Evolutionary conservation across 2,329 filamentous ascomycete genomes (phyloP).

Genomic region (Corynespora cassiicola): DNA sequence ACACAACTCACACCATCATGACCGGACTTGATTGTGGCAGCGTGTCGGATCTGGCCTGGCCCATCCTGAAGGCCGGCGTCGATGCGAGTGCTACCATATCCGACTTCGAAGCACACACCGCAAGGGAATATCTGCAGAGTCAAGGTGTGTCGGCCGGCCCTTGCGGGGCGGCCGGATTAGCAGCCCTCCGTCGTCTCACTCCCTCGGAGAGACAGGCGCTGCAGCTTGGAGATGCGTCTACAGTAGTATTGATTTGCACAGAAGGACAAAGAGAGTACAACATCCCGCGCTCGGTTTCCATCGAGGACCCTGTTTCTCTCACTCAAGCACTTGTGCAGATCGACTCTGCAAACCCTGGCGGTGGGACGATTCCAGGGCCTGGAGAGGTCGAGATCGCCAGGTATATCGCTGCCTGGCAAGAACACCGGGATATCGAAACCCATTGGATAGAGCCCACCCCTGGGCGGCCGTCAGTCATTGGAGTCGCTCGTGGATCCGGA

Average conservation of each 20-base stretch:
- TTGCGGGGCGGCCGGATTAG: conserved; percentile 67
- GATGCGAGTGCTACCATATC: conserved; percentile 67
- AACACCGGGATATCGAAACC: conserved; percentile 58
- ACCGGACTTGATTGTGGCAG: conserved; percentile 76
- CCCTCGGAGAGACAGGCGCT: conserved; percentile 41
- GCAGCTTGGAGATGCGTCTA: conserved; percentile 54
- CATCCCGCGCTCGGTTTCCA: conserved; percentile 5
- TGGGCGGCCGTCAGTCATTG: conserved; percentile 60
- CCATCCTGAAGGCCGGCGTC: conserved; percentile 62
- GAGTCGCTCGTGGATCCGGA: conserved; percentile 54
- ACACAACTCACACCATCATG: conserved; percentile 73
- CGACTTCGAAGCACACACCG: conserved; percentile 67
- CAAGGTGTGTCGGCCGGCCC: conserved; percentile 62
- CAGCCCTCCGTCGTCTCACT: conserved; percentile 61
- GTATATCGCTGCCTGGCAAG: conserved; percentile 52
- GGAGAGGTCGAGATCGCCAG: conserved; percentile 55
- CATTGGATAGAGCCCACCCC: conserved; percentile 56
- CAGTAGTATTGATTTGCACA: conserved; percentile 71
- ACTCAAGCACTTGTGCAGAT: conserved; percentile 57
- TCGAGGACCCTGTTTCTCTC: conserved; percentile 51
- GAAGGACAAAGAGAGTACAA: conserved; percentile 57
- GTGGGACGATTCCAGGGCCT: conserved; percentile 50
- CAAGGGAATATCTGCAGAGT: conserved; percentile 60
- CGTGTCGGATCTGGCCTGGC: conserved; percentile 70
- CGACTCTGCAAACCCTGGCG: conserved; percentile 56